Percentiles rank a stretch among this genome's conserved stretches.
Evolutionary conservation across 2,329 filamentous ascomycete genomes (phyloP).

Genomic region (Arachnopeziza araneosa): DNA sequence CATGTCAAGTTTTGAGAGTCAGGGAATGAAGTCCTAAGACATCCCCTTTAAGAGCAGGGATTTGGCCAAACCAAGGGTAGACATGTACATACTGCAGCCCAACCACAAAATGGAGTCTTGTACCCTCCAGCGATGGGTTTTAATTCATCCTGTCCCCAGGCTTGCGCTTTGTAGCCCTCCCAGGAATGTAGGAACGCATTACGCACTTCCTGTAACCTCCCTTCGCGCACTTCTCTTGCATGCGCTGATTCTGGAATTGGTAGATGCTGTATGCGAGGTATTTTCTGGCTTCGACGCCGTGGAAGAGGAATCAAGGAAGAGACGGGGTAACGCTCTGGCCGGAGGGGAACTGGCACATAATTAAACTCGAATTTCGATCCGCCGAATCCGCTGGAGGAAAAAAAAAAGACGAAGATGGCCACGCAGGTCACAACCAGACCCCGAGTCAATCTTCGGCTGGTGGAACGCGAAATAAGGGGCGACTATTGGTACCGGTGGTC

Average conservation of each 20-base stretch:
- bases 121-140: slow-evolving; percentile 60
- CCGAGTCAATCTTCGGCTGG: background rate
- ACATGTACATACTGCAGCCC: slow-evolving; percentile 55
- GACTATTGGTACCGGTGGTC: background rate
- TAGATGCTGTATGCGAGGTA: slow-evolving; percentile 25
- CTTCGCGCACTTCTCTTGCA: slow-evolving; percentile 13
- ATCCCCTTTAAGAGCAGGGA: too few relatives aligned
- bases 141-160: slow-evolving; percentile 87
- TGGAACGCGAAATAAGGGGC: background rate
- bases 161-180: slow-evolving; percentile 74
- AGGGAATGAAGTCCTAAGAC: too few relatives aligned
- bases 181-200: slow-evolving; percentile 46
- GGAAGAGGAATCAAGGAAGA: slow-evolving; percentile 16
- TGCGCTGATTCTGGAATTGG: slow-evolving; percentile 10
- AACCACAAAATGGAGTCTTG: slow-evolving; percentile 81
- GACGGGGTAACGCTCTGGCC: slow-evolving; percentile 20
- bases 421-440: background rate
- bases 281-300: slow-evolving; percentile 9
- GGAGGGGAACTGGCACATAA: slow-evolving; percentile 17
- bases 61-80: background rate
- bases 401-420: background rate
- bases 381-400: slow-evolving; percentile 2
- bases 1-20: background rate
- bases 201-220: slow-evolving; percentile 16
- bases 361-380: slow-evolving; percentile 13